Conservation (phyloP, 805 yeast species). For the Candida nitratophila region DNA sequence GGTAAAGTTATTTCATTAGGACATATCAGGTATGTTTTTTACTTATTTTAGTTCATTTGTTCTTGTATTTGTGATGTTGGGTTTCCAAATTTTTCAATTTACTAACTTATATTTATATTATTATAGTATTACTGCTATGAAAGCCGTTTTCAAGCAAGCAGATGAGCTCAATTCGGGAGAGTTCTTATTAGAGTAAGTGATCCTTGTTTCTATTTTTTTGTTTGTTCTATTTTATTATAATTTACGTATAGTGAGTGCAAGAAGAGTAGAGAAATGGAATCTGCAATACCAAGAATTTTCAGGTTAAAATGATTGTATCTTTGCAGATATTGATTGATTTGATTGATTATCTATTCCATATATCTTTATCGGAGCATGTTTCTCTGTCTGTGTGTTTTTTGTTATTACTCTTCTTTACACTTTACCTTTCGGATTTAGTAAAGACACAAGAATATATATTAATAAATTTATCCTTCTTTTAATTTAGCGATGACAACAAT, state of each 20-base stretch:
- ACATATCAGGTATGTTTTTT: constrained; percentile 37
- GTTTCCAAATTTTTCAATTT: too few relatives aligned
- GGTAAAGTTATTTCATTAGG: constrained; percentile 64
- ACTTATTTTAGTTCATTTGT: neutral
- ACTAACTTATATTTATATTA: neutral
- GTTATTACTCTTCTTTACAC: neutral
- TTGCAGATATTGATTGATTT: too few relatives aligned
- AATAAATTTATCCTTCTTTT: neutral
- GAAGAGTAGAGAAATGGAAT: neutral
- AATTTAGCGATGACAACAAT: neutral
- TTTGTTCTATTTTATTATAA: neutral
- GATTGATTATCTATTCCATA: too few relatives aligned
- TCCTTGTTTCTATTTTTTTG: too few relatives aligned
- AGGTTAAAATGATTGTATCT: too few relatives aligned
- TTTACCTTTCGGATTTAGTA: neutral
- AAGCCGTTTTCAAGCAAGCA: constrained; percentile 62
- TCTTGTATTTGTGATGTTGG: neutral
- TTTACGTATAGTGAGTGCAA: neutral
- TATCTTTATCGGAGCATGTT: neutral
- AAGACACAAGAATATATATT: constrained; percentile 1
- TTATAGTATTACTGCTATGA: constrained; percentile 55
- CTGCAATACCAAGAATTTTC: too few relatives aligned
- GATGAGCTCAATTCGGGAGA: constrained; percentile 46
- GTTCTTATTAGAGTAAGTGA: constrained; percentile 41
- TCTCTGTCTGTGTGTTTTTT: neutral